Conservation (phyloP, 179 eudicot species). For the Spergularia azorica region DNA sequence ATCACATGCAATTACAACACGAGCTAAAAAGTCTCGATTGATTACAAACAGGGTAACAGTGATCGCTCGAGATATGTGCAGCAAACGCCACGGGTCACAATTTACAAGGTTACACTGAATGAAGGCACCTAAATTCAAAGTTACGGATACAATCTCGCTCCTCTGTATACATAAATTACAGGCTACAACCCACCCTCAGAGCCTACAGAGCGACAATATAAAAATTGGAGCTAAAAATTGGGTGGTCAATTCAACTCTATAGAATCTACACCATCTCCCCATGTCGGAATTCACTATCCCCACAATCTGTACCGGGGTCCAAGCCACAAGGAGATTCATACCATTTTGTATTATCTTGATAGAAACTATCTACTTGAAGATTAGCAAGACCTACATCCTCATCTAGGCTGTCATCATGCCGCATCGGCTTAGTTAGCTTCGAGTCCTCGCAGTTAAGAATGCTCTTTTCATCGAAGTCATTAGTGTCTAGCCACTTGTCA, state of each 20-base stretch:
- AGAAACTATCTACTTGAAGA: slow-evolving; percentile 85
- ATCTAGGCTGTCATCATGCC: slow-evolving; percentile 65
- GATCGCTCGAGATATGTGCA: slow-evolving; percentile 35
- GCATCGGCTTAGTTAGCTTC: slow-evolving; percentile 66
- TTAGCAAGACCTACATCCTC: slow-evolving; percentile 79
- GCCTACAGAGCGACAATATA: slow-evolving; percentile 25
- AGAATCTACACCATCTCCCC: slow-evolving; percentile 72
- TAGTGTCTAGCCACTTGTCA: slow-evolving; percentile 70
- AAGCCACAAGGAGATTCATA: slow-evolving; percentile 89
- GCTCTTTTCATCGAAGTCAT: slow-evolving; percentile 72
- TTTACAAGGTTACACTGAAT: slow-evolving; percentile 32
- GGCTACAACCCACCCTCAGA: slow-evolving; percentile 51
- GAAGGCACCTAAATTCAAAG: slow-evolving; percentile 38
- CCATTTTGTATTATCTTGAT: slow-evolving; percentile 94
- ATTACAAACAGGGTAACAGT: slow-evolving; percentile 28
- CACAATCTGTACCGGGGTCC: slow-evolving; percentile 81
- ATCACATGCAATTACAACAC: slow-evolving; percentile 27
- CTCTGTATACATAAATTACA: slow-evolving; percentile 61
- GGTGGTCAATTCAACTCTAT: slow-evolving; percentile 41
- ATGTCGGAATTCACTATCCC: slow-evolving; percentile 67
- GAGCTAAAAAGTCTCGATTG: slow-evolving; percentile 37
- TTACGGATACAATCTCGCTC: slow-evolving; percentile 42
- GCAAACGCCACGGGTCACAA: slow-evolving; percentile 33
- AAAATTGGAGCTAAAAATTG: slow-evolving; percentile 41
- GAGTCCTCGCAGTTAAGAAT: slow-evolving; percentile 65